Evolutionary conservation across 2,329 filamentous ascomycete genomes (phyloP).

Genomic region (Ophiocordyceps robertsii): DNA sequence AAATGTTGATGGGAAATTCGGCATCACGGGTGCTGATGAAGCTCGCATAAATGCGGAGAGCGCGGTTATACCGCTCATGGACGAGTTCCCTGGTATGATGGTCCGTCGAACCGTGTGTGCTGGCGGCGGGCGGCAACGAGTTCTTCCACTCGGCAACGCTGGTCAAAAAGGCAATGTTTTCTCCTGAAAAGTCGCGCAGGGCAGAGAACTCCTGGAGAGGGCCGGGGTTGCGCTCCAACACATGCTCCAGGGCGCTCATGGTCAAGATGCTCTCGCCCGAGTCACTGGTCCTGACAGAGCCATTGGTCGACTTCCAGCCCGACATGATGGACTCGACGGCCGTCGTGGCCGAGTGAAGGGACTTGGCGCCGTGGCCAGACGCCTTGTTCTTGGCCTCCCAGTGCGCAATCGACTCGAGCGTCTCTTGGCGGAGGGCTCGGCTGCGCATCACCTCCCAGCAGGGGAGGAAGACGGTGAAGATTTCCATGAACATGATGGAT

Average conservation of each 20-base stretch:
- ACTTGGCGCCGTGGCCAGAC: constrained; percentile 5
- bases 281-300: constrained; percentile 10
- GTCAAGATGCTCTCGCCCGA: constrained; percentile 33
- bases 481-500: constrained; percentile 45
- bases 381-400: constrained; percentile 26
- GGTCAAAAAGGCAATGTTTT: constrained; percentile 56
- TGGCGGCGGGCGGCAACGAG: constrained; percentile 13
- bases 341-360: constrained; percentile 8
- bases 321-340: constrained; percentile 13
- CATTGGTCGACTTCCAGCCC: constrained; percentile 19
- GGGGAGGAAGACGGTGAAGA: constrained; percentile 49
- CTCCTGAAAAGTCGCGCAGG: constrained; percentile 52
- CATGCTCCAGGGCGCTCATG: constrained; percentile 49
- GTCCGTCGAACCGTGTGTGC: constrained; percentile 4
- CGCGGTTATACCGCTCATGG: constrained; percentile 39
- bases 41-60: constrained; percentile 46
- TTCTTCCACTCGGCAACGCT: constrained; percentile 43
- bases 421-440: constrained; percentile 25
- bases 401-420: constrained; percentile 27
- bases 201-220: constrained; percentile 53
- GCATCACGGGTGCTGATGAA: constrained; percentile 47
- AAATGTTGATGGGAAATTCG: constrained; percentile 52
- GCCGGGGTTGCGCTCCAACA: constrained; percentile 42
- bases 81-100: constrained; percentile 15
- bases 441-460: constrained; percentile 41